A percentile compares a stretch with the other conserved stretches of the same genome.
Conservation (phyloP, 192 early-diverging fungal genomes). For the Coemansia aciculifera region DNA sequence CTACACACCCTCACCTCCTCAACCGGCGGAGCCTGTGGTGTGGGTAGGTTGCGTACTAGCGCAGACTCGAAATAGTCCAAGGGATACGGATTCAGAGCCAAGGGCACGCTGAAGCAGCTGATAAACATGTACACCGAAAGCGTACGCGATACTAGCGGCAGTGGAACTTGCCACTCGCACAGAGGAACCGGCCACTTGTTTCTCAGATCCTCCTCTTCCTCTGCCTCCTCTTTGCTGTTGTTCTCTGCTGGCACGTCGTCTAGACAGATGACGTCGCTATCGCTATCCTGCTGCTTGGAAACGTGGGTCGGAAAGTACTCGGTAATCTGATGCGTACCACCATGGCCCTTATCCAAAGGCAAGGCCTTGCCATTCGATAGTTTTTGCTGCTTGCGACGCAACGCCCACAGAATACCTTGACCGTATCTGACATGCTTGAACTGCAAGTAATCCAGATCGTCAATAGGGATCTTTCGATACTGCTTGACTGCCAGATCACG, state of each 20-base stretch:
- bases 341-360: neutral
- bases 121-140: constrained; percentile 48
- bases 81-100: constrained; percentile 69
- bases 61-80: constrained; percentile 77
- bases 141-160: constrained; percentile 29
- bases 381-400: constrained; percentile 24
- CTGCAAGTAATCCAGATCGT: constrained; percentile 75
- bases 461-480: constrained; percentile 74
- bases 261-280: neutral
- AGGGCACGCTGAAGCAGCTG: constrained; percentile 58
- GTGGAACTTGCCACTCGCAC: constrained; percentile 35
- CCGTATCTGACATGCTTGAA: constrained; percentile 42
- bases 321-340: constrained; percentile 35
- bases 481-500: constrained; percentile 27
- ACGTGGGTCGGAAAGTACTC: constrained; percentile 25
- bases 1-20: neutral
- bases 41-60: constrained; percentile 52
- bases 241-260: neutral
- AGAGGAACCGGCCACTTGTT: constrained; percentile 40
- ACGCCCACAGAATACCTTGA: constrained; percentile 30
- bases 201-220: constrained; percentile 17
- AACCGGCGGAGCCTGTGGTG: neutral
- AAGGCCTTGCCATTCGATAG: constrained; percentile 12
- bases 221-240: no score
- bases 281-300: neutral